These are phyloP conservation scores for Talaromyces nanjingensis DNA, from an alignment of 495 filamentous ascomycete genomes.

Conservation along the genomic window DNA sequence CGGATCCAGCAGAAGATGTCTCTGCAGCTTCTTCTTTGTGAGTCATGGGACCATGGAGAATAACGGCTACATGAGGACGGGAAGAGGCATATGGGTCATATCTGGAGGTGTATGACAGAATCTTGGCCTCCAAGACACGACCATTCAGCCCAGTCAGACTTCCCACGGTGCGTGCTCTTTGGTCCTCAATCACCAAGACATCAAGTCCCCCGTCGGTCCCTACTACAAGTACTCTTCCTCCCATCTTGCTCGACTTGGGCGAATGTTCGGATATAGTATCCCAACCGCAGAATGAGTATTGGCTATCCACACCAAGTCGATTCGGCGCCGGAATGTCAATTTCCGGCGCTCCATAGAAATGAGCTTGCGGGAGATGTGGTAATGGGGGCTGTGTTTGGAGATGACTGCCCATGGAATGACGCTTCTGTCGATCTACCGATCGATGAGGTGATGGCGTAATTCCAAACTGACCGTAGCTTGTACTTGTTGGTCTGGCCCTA, in stretches of 20 bases:
- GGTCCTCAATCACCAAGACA: conserved; percentile 60
- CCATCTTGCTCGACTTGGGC: conserved; percentile 40
- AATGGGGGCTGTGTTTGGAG: conserved; percentile 53
- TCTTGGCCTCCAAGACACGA: conserved; percentile 72
- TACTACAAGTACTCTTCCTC: conserved; percentile 63
- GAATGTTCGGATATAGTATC: conserved; percentile 53
- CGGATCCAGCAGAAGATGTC: conserved; percentile 29
- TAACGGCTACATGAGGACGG: conserved; percentile 63
- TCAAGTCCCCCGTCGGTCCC: conserved; percentile 72
- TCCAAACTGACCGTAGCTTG: conserved; percentile 34
- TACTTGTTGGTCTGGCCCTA: conserved; percentile 32
- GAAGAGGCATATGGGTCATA: conserved; percentile 32
- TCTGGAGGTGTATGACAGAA: conserved; percentile 52
- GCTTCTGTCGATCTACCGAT: conserved; percentile 34
- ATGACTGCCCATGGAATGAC: conserved; percentile 37
- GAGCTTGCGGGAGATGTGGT: conserved; percentile 74
- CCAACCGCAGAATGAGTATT: conserved; percentile 73
- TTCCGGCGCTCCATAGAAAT: conserved; percentile 56
- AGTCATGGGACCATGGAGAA: conserved; percentile 65
- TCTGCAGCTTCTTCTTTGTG: conserved; percentile 30
- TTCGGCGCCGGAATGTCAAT: conserved; percentile 36
- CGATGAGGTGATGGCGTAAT: conserved; percentile 33
- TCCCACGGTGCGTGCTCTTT: conserved; percentile 55
- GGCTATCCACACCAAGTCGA: conserved; percentile 40
- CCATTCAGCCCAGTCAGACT: conserved; percentile 70